Evolutionary conservation across 2,329 filamentous ascomycete genomes (phyloP), one percentile per base, ranked within the genome.

Genomic region (Thelonectria olida): DNA sequence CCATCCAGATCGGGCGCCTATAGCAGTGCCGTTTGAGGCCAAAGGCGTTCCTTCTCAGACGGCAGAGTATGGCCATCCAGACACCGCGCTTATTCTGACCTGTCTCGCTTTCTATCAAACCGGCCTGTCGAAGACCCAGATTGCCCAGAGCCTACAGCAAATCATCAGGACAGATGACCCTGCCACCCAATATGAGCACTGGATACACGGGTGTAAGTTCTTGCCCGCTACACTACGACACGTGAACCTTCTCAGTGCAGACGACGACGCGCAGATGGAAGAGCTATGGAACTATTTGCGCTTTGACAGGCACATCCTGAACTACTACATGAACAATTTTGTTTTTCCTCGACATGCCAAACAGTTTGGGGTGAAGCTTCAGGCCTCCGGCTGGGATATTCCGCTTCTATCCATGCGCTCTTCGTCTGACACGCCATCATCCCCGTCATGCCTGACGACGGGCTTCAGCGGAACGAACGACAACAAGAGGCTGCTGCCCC

Each of bases 381-480:
- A 88, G 31, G 83, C 87, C 0, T 90, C 87, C 0, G 88, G 87
- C 0, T 92, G 89, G 89, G 89, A 92, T 64, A 77, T 92, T 2
- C 86, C 88, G 0, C 71, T 87, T 78, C 79, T 64, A 3, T 48
- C 54, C 2, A 22, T 1, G 3, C 9, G 47, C 8, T 15, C 22
- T 4, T 7, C n/a, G 1, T 4, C 5, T 8, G 27, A 38, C 2
- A 12, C 23, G 5, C 7, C n/a, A n/a, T 36, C 15, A 2, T 20
- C 36, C 20, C 7, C 20, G 20, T 13, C 19, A 3, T 4, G 10
- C 39, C 34, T 82, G 2, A 90, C 88, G 0, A 91, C 89, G 0
- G 90, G 90, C 0, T 93, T 93, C 70, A 90, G 87, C 7, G 90
- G 90, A 0, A 92, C 90, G 0, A 92, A 91, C 44, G 90, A 92